Percentiles rank a stretch among this genome's conserved stretches.
Conservation (phyloP, 768 basidiomycete genomes). For the Sistotremastrum niveocremeum region DNA sequence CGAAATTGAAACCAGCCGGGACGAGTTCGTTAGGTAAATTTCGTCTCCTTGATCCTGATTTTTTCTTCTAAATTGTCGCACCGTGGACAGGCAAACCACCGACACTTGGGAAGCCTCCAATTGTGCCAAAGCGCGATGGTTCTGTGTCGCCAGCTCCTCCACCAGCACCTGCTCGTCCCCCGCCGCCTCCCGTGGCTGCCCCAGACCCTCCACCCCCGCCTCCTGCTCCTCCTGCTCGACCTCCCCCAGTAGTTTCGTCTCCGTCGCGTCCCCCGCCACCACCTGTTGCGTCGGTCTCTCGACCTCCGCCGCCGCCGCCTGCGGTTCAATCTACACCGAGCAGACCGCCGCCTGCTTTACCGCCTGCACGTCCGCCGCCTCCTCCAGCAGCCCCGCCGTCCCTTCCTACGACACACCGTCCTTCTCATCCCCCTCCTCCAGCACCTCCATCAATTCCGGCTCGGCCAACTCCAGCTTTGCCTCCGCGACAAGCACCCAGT, state of each 20-base stretch:
- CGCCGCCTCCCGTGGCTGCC: slow-evolving; percentile 2
- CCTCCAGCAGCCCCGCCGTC: slow-evolving; percentile 3
- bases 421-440: slow-evolving; percentile 16
- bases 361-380: slow-evolving; percentile 12
- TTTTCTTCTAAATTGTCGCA: neutral
- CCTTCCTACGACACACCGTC: slow-evolving; percentile 14
- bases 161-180: slow-evolving; percentile 17
- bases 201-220: neutral
- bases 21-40: slow-evolving; percentile 40
- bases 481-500: slow-evolving; percentile 11
- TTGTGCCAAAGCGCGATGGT: slow-evolving; percentile 38
- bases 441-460: slow-evolving; percentile 6
- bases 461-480: slow-evolving; percentile 5
- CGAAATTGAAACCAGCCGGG: slow-evolving; percentile 76
- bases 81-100: slow-evolving; percentile 40
- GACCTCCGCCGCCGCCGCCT: slow-evolving; percentile 10
- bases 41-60: slow-evolving; percentile 3
- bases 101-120: slow-evolving; percentile 51
- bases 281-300: slow-evolving; percentile 10
- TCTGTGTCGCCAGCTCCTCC: slow-evolving; percentile 18
- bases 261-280: slow-evolving; percentile 17
- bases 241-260: slow-evolving; percentile 22
- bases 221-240: slow-evolving; percentile 12
- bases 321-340: slow-evolving; percentile 11
- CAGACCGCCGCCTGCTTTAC: slow-evolving; percentile 16